phyloP scores from a whole-genome alignment of 257 asterid species.

The Solanum pinnatisectum region DNA sequence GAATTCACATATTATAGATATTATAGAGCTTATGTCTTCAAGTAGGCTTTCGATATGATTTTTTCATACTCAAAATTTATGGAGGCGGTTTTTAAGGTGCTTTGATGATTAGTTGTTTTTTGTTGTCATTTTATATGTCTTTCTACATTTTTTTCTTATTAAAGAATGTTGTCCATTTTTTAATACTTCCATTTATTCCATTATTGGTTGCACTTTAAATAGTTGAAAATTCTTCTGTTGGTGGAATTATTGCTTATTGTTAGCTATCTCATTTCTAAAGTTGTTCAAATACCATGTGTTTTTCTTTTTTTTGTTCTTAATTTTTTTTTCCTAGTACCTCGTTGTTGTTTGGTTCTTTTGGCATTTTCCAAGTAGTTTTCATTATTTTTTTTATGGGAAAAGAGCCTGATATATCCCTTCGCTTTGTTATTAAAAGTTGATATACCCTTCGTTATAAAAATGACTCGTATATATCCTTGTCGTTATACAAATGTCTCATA shows the following conservation, averaged over 20 bases:
- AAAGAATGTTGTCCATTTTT: background rate
- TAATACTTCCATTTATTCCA: background rate
- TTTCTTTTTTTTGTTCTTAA: background rate
- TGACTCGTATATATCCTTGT: too few species aligned
- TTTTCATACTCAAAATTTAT: too few species aligned
- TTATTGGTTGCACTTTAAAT: background rate
- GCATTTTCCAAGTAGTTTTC: background rate
- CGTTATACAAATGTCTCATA: too few species aligned
- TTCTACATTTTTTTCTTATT: background rate
- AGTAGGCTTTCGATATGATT: accelerated
- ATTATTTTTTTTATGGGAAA: background rate
- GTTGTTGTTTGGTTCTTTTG: background rate
- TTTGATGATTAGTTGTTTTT: background rate
- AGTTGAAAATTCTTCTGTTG: background rate
- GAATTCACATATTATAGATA: background rate
- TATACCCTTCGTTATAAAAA: too few species aligned
- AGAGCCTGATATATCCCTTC: accelerated
- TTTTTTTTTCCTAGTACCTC: background rate
- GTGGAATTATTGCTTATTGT: background rate
- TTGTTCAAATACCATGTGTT: background rate
- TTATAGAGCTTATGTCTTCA: background rate
- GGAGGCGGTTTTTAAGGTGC: background rate
- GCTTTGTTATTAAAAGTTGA: too few species aligned
- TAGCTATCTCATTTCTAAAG: background rate
- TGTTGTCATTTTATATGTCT: background rate